Conservation (phyloP, 2,329 filamentous ascomycete genomes). For the Huntiella decipiens region DNA sequence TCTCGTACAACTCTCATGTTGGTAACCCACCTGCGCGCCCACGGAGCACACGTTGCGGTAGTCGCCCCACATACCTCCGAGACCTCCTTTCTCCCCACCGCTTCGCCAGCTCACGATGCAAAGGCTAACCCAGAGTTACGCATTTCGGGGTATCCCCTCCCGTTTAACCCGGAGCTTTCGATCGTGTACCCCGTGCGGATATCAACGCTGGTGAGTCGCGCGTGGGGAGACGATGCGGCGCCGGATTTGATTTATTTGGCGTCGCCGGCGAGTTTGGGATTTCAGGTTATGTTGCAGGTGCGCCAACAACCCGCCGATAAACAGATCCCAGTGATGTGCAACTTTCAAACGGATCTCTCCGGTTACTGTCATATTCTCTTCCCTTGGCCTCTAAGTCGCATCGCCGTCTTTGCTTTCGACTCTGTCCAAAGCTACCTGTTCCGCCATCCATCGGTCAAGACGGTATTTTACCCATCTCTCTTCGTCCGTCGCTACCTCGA, state of each 20-base stretch:
- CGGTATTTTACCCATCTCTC: conserved; percentile 49
- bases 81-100: conserved; percentile 32
- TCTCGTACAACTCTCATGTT: conserved; percentile 51
- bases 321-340: conserved; percentile 43
- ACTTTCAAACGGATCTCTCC: conserved; percentile 53
- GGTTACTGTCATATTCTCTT: conserved; percentile 55
- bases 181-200: conserved; percentile 51
- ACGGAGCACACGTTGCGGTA: conserved; percentile 46
- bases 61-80: conserved; percentile 41
- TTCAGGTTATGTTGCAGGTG: conserved; percentile 51
- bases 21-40: conserved; percentile 43
- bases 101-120: conserved; percentile 16
- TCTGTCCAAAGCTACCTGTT: conserved; percentile 49
- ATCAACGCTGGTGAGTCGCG: conserved; percentile 37
- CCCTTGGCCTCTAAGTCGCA: conserved; percentile 37
- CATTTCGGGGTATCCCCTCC: conserved; percentile 44
- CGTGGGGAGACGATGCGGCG: conserved; percentile 30
- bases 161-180: conserved; percentile 53
- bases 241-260: conserved; percentile 53
- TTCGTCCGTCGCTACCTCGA: conserved; percentile 44
- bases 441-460: conserved; percentile 38
- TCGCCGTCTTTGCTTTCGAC: conserved; percentile 43
- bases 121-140: conserved; percentile 30
- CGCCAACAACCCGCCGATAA: conserved; percentile 35
- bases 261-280: conserved; percentile 49